These are phyloP conservation scores for Lactarius tabidus DNA, from an alignment of 768 basidiomycete genomes.

Conservation along the genomic window DNA sequence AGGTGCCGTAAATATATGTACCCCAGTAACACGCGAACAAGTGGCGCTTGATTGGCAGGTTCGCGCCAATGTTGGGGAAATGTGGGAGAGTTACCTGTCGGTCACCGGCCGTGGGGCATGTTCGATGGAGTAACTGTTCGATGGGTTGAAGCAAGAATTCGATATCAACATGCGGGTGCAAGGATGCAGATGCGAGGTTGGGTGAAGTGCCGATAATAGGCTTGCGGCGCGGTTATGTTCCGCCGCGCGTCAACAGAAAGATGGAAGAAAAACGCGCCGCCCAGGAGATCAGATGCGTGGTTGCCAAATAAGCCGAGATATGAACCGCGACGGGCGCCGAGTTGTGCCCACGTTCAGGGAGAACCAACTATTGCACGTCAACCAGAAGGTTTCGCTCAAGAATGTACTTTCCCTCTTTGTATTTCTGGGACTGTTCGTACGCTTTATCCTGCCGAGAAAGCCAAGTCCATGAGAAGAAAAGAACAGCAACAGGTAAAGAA, in stretches of 20 bases:
- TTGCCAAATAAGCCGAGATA: slow-evolving; percentile 21
- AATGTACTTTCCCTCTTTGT: slow-evolving; percentile 98
- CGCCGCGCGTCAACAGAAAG: slow-evolving; percentile 12
- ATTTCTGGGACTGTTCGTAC: slow-evolving; percentile 86
- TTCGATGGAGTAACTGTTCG: background rate
- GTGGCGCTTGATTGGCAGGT: background rate
- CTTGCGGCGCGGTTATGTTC: slow-evolving; percentile 7
- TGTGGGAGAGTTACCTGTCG: slow-evolving; percentile 10
- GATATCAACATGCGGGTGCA: slow-evolving; percentile 24
- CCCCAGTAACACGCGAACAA: background rate
- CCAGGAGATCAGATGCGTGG: slow-evolving; percentile 14
- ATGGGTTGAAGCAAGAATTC: slow-evolving; percentile 2
- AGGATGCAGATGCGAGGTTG: slow-evolving; percentile 22
- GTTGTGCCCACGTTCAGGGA: slow-evolving; percentile 3
- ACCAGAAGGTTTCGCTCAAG: slow-evolving; percentile 89
- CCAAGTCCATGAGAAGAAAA: slow-evolving; percentile 10
- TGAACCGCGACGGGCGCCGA: slow-evolving; percentile 20
- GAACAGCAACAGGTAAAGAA: slow-evolving; percentile 1
- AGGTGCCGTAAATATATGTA: background rate
- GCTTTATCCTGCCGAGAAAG: slow-evolving; percentile 69
- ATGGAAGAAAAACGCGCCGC: slow-evolving; percentile 12
- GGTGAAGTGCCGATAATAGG: slow-evolving; percentile 15
- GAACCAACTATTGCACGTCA: slow-evolving; percentile 64
- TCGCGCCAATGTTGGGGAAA: background rate
- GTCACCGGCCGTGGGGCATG: slow-evolving; percentile 2